These are phyloP conservation scores for Lactarius indigo DNA, from an alignment of 768 basidiomycete genomes.

Conservation along the genomic window DNA sequence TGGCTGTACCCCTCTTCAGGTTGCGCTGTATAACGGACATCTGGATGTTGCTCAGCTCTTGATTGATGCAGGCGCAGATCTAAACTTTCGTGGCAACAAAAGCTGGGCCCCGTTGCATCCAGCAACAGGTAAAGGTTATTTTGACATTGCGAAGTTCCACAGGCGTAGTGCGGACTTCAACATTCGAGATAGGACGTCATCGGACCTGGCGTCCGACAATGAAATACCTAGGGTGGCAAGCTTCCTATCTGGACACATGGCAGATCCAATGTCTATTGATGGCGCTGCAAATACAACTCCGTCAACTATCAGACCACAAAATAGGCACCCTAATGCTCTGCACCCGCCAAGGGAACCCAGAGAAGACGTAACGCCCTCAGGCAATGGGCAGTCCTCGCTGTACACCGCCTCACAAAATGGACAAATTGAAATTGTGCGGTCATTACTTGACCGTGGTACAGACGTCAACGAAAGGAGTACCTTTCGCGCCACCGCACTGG, in stretches of 20 bases:
- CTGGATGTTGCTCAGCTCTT: too few species aligned
- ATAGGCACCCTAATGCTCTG: background rate
- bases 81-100: background rate
- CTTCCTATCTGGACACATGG: background rate
- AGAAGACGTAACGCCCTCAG: too few species aligned
- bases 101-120: background rate
- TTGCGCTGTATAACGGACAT: too few species aligned
- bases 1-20: too few species aligned
- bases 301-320: background rate
- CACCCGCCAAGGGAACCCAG: background rate
- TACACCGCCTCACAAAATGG: background rate
- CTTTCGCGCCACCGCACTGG: background rate
- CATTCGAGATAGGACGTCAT: background rate
- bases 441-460: background rate
- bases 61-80: background rate
- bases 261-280: background rate
- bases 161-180: background rate
- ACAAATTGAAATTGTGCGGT: background rate
- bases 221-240: background rate
- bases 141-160: background rate
- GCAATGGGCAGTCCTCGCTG: background rate
- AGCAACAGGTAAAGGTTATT: background rate
- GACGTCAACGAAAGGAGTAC: background rate
- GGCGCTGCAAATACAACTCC: background rate
- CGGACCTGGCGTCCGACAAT: background rate